Evolutionary conservation across 306 rosid genomes (phyloP).

Genomic region (Cucurbita moschata): DNA sequence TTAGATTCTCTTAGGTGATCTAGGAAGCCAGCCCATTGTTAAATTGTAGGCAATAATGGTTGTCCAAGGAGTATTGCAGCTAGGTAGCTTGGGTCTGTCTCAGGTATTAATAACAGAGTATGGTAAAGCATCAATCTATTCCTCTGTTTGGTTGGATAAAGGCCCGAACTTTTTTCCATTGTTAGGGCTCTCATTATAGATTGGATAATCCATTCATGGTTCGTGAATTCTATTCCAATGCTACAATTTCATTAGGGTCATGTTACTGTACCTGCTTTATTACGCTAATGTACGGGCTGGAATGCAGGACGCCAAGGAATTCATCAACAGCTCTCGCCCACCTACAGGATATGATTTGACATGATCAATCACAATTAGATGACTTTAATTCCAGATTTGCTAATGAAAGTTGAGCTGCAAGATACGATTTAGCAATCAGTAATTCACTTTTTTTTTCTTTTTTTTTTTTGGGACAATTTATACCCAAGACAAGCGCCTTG

Average conservation of each 20-base stretch:
- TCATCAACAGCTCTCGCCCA: constrained; percentile 77
- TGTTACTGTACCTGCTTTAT: constrained; percentile 45
- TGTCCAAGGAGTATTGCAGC: background rate
- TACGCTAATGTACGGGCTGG: constrained; percentile 48
- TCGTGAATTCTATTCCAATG: background rate
- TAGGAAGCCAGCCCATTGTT: background rate
- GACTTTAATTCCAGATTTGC: background rate
- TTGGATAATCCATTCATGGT: background rate
- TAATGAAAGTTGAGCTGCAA: background rate
- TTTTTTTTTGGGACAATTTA: background rate
- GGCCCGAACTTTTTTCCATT: background rate
- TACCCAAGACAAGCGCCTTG: background rate
- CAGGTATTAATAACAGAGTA: background rate
- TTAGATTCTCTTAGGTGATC: background rate
- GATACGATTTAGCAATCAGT: background rate
- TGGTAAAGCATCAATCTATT: background rate
- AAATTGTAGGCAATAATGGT: background rate
- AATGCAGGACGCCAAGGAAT: constrained; percentile 44
- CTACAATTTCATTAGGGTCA: background rate
- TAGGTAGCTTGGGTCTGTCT: background rate
- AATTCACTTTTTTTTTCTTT: background rate
- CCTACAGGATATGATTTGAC: constrained; percentile 31
- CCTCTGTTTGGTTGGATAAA: background rate
- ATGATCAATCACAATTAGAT: background rate
- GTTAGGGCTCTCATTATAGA: background rate